These are phyloP conservation scores for Nakazawaea populi DNA, from an alignment of 805 yeast species.

Conservation along the genomic window DNA sequence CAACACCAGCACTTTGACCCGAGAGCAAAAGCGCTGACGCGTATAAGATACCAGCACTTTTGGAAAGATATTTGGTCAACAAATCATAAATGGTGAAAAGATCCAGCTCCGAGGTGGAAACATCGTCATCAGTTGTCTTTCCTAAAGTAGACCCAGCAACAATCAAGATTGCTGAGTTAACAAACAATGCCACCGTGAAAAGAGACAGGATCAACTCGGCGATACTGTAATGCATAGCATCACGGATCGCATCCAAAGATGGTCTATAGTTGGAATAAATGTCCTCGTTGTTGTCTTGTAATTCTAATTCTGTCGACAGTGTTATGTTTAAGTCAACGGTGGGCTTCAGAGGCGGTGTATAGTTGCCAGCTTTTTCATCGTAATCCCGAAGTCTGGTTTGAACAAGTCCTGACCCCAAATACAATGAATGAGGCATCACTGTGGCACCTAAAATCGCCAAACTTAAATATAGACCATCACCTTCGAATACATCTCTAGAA, in stretches of 20 bases:
- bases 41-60: constrained; percentile 77
- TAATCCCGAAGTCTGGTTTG: constrained; percentile 77
- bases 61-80: constrained; percentile 54
- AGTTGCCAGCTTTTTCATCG: constrained; percentile 38
- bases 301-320: constrained; percentile 14
- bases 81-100: constrained; percentile 70
- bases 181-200: constrained; percentile 77
- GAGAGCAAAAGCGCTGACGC: constrained; percentile 79
- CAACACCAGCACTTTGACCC: constrained; percentile 89
- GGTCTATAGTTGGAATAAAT: constrained; percentile 54
- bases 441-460: constrained; percentile 90
- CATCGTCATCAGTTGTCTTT: constrained; percentile 58
- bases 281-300: constrained; percentile 24
- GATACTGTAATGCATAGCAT: constrained; percentile 67
- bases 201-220: constrained; percentile 66
- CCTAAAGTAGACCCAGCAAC: constrained; percentile 77
- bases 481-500: constrained; percentile 46
- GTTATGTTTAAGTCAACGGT: not conserved
- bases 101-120: constrained; percentile 58
- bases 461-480: constrained; percentile 66
- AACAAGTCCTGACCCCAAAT: constrained; percentile 81
- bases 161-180: constrained; percentile 76
- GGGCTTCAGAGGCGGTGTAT: constrained; percentile 6
- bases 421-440: constrained; percentile 90
- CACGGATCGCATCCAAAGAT: constrained; percentile 61